A percentile compares a stretch with the other conserved stretches of the same genome.
phyloP scores from a whole-genome alignment of 345 rosid genomes.

The rapeseed (Brassica napus) region Da-Ae NC_063447.1:61274501-61275000 shows the following conservation, averaged over 20 bases:
- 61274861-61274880: neutral
- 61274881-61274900: constrained; percentile 28
- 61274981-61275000: constrained; percentile 5
- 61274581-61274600: constrained; percentile 33
- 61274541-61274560: constrained; percentile 33
- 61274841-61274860: neutral
- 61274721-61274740: neutral
- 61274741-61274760: constrained; percentile 4
- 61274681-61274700: neutral
- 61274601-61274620: constrained; percentile 16
- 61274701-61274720: neutral
- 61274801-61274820: constrained; percentile 1
- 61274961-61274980: neutral
- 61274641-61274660: too few relatives aligned
- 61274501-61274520: constrained; percentile 26
- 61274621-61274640: constrained; percentile 23
- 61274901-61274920: neutral
- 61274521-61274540: constrained; percentile 32
- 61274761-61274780: neutral
- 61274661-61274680: neutral
- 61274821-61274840: neutral
- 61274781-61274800: neutral
- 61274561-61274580: constrained; percentile 30
- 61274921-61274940: neutral
- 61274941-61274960: neutral